Evolutionary conservation across 441 rosid genomes (phyloP).

Genomic region (Populus hybrid): DNA sequence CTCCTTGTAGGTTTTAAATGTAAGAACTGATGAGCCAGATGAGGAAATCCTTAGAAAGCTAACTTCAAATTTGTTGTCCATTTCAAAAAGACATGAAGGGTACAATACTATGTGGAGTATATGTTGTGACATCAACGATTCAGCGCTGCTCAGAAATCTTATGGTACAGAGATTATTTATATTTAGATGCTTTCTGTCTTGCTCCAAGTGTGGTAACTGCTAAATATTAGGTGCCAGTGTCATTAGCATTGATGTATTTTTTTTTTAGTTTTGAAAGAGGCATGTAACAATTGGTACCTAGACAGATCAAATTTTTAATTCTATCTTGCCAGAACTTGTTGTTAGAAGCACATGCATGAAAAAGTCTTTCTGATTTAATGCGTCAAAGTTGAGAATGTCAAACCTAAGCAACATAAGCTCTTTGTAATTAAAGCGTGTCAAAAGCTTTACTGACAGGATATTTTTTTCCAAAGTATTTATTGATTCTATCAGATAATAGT

Average conservation of each 20-base stretch:
- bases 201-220: neutral
- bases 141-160: constrained; percentile 55
- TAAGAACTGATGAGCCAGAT: constrained; percentile 36
- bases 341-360: constrained; percentile 1
- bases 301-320: neutral
- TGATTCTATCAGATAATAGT: neutral
- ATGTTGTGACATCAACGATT: constrained; percentile 85
- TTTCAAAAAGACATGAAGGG: constrained; percentile 85
- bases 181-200: constrained; percentile 7
- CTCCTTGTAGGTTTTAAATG: constrained; percentile 48
- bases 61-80: constrained; percentile 62
- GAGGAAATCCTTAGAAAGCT: constrained; percentile 56
- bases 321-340: neutral
- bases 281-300: neutral
- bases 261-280: neutral
- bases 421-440: neutral
- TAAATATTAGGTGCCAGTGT: constrained; percentile 5
- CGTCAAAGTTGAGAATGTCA: neutral
- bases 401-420: neutral
- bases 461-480: neutral
- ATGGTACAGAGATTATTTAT: neutral
- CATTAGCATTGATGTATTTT: neutral
- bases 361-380: neutral
- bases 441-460: neutral
- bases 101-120: constrained; percentile 84